Base-by-base conservation (phyloP, 1,139 yeast species). In the Debaryomyces coudertii region DNA sequence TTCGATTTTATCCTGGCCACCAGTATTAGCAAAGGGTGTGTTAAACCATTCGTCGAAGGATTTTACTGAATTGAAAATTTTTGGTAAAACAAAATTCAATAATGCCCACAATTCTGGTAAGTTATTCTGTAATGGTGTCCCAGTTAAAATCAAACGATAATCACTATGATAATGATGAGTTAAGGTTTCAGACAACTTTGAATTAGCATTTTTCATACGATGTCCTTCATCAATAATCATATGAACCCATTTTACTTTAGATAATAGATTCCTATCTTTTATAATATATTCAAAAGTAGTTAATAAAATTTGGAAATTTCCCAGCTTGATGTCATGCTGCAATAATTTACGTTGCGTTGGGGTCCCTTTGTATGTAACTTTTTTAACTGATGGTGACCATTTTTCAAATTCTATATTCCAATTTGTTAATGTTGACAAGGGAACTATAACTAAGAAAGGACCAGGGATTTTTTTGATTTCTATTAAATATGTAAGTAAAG, bases 181-280 rank as follows among this genome's bases (percentile, higher is more conserved):
- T 58, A 88, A 77, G 2, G 93, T 85, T 48, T 75, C 77, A 0
- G 92, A 85, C 47, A 87, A 71, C 60, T 86, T 87, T 12, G 93
- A 85, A 54, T 81, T 85, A 2, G 89, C 76, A 63, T 87, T 88
- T 62, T 88, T 88, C 88, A 88, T 83, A 68, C 95, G 79, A 63
- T 88, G 95, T 56, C 95, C 96, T 70, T 88, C 96, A 69, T 88
- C 96, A 53, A 87, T 88, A 50, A 88, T 85, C 90, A 87, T 86
- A 64, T 87, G 92, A 33, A 85, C 85, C 90, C 93, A 88, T 56
- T 79, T 83, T 46, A 84, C 76, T 55, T 83, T 84, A 7, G 87
- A 71, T 47, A 88, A 69, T 29, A 87, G 65, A 5, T 87, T 83
- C 54, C 84, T 78, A 60, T 88, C 96, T 54, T 84, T 83, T 52